Evolutionary conservation across 1,284 basidiomycete genomes (phyloP).

Genomic region (Trichosporon sp.): DNA sequence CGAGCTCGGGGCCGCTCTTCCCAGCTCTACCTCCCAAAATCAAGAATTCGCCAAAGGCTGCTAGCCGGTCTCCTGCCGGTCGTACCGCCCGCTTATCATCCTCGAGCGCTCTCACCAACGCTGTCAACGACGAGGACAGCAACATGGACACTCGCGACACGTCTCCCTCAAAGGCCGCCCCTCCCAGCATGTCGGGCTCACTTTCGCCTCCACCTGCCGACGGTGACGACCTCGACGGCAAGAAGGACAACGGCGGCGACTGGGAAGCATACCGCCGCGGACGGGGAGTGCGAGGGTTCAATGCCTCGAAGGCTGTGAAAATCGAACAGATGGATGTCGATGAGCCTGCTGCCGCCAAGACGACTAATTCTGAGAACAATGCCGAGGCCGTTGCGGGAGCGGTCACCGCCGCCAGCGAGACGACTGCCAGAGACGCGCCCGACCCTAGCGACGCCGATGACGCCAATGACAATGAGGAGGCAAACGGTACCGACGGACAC

Average conservation of each 20-base stretch:
- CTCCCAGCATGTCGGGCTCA: constrained; percentile 29
- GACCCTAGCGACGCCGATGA: constrained; percentile 17
- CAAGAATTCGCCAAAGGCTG: constrained; percentile 42
- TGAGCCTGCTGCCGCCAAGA: constrained; percentile 32
- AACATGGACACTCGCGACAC: constrained; percentile 22
- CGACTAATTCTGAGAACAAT: constrained; percentile 2
- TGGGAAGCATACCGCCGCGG: constrained; percentile 44
- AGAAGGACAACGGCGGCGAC: constrained; percentile 31
- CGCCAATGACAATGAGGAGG: constrained; percentile 20
- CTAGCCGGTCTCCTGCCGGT: constrained; percentile 32
- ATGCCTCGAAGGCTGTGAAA: constrained; percentile 31
- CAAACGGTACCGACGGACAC: neutral
- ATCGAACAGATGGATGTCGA: constrained; percentile 53
- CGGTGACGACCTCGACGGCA: constrained; percentile 34
- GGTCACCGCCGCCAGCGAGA: constrained; percentile 40
- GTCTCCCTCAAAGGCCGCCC: constrained; percentile 30
- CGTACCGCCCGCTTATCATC: constrained; percentile 26
- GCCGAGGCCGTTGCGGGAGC: neutral
- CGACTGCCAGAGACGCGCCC: constrained; percentile 29
- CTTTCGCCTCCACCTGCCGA: constrained; percentile 48
- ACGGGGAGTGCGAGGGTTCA: constrained; percentile 40
- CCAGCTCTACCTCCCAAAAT: constrained; percentile 52
- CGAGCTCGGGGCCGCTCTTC: constrained; percentile 51
- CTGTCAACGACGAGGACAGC: constrained; percentile 31
- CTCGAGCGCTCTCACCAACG: constrained; percentile 34